Evolutionary conservation across 371 early-diverging fungal genomes (phyloP).

Genomic region (Batkoa obscura): DNA sequence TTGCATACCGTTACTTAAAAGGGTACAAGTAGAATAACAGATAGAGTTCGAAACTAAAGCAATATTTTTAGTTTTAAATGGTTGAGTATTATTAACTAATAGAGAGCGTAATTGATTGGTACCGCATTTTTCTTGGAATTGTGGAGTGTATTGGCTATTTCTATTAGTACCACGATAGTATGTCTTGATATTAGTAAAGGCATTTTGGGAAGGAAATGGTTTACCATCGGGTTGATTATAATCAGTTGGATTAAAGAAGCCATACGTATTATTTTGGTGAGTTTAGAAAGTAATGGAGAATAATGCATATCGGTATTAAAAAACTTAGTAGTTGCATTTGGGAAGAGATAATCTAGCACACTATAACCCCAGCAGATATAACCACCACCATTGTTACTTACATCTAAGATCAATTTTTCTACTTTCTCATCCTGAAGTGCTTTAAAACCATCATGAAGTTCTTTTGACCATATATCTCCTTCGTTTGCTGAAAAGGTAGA

Average conservation of each 20-base stretch:
- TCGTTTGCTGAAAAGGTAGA: neutral
- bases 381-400: slow-evolving; percentile 1
- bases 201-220: neutral
- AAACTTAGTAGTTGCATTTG: neutral
- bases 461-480: neutral
- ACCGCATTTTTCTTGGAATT: neutral
- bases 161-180: neutral
- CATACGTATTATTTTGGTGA: neutral
- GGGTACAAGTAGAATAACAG: neutral
- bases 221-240: neutral
- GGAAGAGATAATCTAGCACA: neutral
- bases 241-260: neutral
- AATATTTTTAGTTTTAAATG: neutral
- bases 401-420: neutral
- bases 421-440: neutral
- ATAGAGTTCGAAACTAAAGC: neutral
- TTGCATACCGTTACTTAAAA: neutral
- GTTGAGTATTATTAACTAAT: neutral
- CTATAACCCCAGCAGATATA: neutral
- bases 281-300: neutral
- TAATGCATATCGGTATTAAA: neutral
- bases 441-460: neutral
- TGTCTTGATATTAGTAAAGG: neutral
- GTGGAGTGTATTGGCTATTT: neutral
- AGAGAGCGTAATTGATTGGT: neutral